These are phyloP conservation scores for Cercospora berteroae DNA, from an alignment of 2,329 filamentous ascomycete species.

Conservation along the genomic window DNA sequence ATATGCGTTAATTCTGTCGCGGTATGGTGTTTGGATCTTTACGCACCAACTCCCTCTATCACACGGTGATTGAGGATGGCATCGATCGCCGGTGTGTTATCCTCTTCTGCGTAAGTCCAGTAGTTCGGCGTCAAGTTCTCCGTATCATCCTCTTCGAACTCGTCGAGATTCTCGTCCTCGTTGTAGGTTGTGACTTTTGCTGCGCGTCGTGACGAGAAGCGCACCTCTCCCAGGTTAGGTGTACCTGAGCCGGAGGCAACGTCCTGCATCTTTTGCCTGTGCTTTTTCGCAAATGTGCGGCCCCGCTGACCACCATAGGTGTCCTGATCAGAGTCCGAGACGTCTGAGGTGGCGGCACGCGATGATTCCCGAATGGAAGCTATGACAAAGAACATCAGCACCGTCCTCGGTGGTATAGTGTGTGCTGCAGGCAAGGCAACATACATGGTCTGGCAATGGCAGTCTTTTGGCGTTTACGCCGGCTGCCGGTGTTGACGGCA, in stretches of 20 bases:
- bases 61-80: constrained; percentile 83
- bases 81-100: constrained; percentile 83
- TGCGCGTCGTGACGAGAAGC: constrained; percentile 85
- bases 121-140: constrained; percentile 68
- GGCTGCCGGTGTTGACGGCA: constrained; percentile 62
- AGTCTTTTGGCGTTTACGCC: constrained; percentile 66
- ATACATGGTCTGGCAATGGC: constrained; percentile 63
- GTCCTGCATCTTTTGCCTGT: constrained; percentile 65
- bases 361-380: constrained; percentile 33
- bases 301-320: constrained; percentile 76
- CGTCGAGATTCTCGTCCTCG: constrained; percentile 61
- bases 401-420: constrained; percentile 37
- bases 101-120: constrained; percentile 67
- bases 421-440: constrained; percentile 28
- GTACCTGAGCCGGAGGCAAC: constrained; percentile 57
- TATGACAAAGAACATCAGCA: constrained; percentile 17
- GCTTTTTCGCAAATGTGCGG: constrained; percentile 67
- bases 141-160: constrained; percentile 60
- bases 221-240: constrained; percentile 72
- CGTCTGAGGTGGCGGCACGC: constrained; percentile 52
- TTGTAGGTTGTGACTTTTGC: constrained; percentile 71
- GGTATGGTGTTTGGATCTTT: neutral
- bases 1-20: neutral
- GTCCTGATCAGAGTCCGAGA: constrained; percentile 54
- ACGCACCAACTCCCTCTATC: constrained; percentile 59